Evolutionary conservation across 768 basidiomycete genomes (phyloP), one percentile per base, ranked within the genome.

Genomic region (Termitomyces sp.): DNA sequence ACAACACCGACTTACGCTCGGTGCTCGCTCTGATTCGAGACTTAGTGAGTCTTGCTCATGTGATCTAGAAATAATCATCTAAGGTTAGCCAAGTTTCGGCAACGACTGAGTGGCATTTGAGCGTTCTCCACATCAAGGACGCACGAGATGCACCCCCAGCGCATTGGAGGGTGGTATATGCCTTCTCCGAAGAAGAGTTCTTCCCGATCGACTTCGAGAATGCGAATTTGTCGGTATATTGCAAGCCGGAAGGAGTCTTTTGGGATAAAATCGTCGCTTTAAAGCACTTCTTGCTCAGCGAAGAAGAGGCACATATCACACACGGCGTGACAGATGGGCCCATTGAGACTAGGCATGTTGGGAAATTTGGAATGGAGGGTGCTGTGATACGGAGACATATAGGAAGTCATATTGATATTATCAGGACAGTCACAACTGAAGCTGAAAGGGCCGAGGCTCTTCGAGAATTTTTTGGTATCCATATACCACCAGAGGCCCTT

Each of bases 381-480:
- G 54, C 44, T 57, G 50, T 58, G 28, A 46, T 58, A n/a, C 55
- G 62, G 46, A 59, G 55, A 39, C 58, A 63, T 36, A 50, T 55
- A 33, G 64, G 64, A 22, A 55, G 32, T 35, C 54, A 38, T 16
- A 49, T 40, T 15, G 57, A 58, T 35, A 51, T 61, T 18, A 11
- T 65, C 20, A 55, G 46, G 40, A 65, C 52, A 20, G 33, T 63
- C 18, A 38, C 45, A 0, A 63, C 58, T 22, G 61, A 63, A 38
- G 35, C 35, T 20, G 64, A 58, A 36, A 60, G 61, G 52, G 42
- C 36, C 7, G 44, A 55, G 36, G 59, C 52, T 22, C 62, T 65
- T 33, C 56, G 36, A 45, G 61, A 63, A 39, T 55, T 65, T 11
- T 65, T 65, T 20, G 62, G 62, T 12, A 54, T 63, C 3, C 52